Conservation (phyloP, 2,329 filamentous ascomycete species). For the Phaeosphaeriaceae sp. region DNA sequence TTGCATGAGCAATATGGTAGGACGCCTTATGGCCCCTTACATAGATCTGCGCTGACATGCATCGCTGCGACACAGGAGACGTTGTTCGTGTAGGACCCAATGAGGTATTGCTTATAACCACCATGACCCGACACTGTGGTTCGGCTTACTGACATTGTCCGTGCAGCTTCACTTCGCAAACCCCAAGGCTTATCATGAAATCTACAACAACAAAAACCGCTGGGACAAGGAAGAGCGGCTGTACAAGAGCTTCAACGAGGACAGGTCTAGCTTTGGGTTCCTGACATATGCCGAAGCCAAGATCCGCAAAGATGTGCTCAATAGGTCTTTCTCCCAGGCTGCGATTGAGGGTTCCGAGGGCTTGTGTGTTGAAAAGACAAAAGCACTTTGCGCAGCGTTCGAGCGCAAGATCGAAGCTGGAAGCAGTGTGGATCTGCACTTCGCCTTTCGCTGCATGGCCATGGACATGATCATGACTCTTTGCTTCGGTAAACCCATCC, state of each 20-base stretch:
- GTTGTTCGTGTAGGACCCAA: conserved; percentile 39
- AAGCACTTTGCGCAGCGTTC: conserved; percentile 41
- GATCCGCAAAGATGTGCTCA: conserved; percentile 52
- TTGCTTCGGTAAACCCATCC: conserved; percentile 50
- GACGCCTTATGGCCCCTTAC: neutral
- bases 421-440: conserved; percentile 31
- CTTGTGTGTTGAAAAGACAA: conserved; percentile 47
- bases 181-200: conserved; percentile 52
- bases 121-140: neutral
- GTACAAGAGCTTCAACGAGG: conserved; percentile 51
- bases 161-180: conserved; percentile 53
- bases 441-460: conserved; percentile 34
- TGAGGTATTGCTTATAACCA: conserved; percentile 20
- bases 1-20: conserved; percentile 35
- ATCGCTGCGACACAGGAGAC: conserved; percentile 19
- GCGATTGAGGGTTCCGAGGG: conserved; percentile 47
- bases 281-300: conserved; percentile 50
- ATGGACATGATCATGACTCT: conserved; percentile 26
- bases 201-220: conserved; percentile 51
- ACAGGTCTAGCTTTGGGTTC: conserved; percentile 53
- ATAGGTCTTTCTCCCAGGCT: conserved; percentile 51
- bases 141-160: neutral
- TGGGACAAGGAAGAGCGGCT: conserved; percentile 53
- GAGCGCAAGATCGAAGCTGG: conserved; percentile 26
- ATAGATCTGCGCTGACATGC: conserved; percentile 11